These are phyloP conservation scores for Rhynchospora breviuscula DNA, from an alignment of 176 grass and related monocot genomes.

Conservation along the genomic window DNA sequence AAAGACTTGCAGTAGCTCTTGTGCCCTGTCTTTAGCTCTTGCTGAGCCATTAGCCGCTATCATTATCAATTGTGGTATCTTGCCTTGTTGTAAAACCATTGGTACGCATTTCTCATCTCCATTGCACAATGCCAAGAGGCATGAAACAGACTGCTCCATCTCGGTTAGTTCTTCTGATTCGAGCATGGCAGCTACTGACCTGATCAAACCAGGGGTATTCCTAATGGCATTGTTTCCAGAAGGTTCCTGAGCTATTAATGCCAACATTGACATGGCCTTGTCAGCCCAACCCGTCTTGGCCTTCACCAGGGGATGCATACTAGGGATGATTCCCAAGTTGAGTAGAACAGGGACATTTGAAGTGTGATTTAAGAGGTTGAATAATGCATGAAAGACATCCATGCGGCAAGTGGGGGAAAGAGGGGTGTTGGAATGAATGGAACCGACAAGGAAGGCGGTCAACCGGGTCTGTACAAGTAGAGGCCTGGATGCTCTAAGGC, in stretches of 20 bases:
- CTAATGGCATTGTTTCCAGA: conserved; percentile 39
- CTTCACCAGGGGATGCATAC: conserved; percentile 32
- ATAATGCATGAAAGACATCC: conserved; percentile 51
- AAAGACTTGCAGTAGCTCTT: conserved; percentile 61
- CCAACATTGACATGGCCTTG: conserved; percentile 53
- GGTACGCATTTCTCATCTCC: conserved; percentile 40
- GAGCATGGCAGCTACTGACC: conserved; percentile 40
- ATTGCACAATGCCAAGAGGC: conserved; percentile 57
- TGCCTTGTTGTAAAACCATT: conserved; percentile 63
- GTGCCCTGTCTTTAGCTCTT: conserved; percentile 59
- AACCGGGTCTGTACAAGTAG: conserved; percentile 43
- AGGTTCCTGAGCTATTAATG: conserved; percentile 40
- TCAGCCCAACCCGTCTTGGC: conserved; percentile 34
- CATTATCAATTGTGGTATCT: conserved; percentile 62
- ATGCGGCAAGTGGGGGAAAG: conserved; percentile 34
- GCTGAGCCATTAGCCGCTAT: conserved; percentile 44
- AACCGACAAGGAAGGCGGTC: conserved; percentile 37
- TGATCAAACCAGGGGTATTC: conserved; percentile 34
- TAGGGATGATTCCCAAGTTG: conserved; percentile 33
- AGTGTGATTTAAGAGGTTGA: conserved; percentile 59
- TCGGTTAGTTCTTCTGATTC: conserved; percentile 43
- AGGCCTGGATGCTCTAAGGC: conserved; percentile 50
- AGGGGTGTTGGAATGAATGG: conserved; percentile 14
- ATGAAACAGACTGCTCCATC: conserved; percentile 66
- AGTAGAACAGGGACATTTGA: conserved; percentile 47